Evolutionary conservation across 768 basidiomycete genomes (phyloP).

Genomic region (Austroboletus eburneus): DNA sequence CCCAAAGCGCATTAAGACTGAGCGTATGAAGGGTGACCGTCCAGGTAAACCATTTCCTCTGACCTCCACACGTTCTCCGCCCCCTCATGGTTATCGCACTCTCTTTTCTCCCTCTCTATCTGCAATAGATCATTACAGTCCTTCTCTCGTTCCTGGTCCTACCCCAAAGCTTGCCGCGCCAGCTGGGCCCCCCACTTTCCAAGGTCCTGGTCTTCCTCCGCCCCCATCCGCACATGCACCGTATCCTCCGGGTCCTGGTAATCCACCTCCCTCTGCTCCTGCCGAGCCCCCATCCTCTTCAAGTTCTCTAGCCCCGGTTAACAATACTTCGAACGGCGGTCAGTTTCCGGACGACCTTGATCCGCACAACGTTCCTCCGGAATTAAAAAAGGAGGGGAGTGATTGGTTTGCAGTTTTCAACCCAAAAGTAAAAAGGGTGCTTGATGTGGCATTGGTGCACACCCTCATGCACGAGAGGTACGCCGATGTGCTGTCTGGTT

Average conservation of each 20-base stretch:
- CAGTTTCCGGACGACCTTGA: slow-evolving; percentile 35
- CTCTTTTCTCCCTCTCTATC: slow-evolving; percentile 23
- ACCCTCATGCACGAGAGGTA: slow-evolving; percentile 91
- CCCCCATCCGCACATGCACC: slow-evolving; percentile 30
- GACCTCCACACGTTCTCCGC: slow-evolving; percentile 25
- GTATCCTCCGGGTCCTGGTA: slow-evolving; percentile 31
- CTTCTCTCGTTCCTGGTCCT: slow-evolving; percentile 36
- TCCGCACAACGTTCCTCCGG: slow-evolving; percentile 31
- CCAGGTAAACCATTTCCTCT: slow-evolving; percentile 34
- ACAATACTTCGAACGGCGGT: slow-evolving; percentile 24
- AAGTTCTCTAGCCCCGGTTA: slow-evolving; percentile 24
- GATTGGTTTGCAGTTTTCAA: slow-evolving; percentile 93
- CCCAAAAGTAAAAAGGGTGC: slow-evolving; percentile 67
- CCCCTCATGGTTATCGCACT: slow-evolving; percentile 31
- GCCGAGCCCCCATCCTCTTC: slow-evolving; percentile 22
- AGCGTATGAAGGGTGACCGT: slow-evolving; percentile 44
- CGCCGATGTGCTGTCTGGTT: slow-evolving; percentile 13
- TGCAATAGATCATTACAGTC: slow-evolving; percentile 33
- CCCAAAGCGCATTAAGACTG: slow-evolving; percentile 56
- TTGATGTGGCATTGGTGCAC: slow-evolving; percentile 80
- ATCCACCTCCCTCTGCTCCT: slow-evolving; percentile 30
- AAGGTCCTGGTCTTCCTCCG: slow-evolving; percentile 35
- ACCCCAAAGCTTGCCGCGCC: slow-evolving; percentile 35
- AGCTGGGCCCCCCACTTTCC: slow-evolving; percentile 29
- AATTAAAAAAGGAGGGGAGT: slow-evolving; percentile 55